phyloP scores from a whole-genome alignment of 441 rosid genomes.

The Erodium trifolium region DNA sequence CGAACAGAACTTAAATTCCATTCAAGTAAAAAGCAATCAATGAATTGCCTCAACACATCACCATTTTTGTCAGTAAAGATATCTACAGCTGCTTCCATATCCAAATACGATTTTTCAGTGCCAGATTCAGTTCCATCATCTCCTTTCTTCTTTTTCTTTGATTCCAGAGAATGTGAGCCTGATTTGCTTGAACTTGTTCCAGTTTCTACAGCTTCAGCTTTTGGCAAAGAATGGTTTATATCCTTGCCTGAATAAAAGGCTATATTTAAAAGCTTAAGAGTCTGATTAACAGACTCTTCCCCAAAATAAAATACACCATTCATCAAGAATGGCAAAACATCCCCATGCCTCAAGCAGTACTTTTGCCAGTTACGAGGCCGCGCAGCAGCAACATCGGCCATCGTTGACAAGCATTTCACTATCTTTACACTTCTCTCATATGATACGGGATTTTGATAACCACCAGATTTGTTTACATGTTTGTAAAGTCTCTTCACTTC shows the following conservation, averaged over 20 bases:
- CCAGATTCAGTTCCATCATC: slow-evolving; percentile 90
- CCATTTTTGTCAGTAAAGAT: slow-evolving; percentile 73
- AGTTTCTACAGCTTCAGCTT: slow-evolving; percentile 64
- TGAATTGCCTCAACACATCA: slow-evolving; percentile 81
- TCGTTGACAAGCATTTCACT: slow-evolving; percentile 86
- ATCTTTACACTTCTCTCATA: slow-evolving; percentile 98
- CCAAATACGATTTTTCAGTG: slow-evolving; percentile 78
- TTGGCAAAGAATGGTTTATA: slow-evolving; percentile 51
- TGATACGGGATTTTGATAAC: slow-evolving; percentile 75
- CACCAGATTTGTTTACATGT: slow-evolving; percentile 89
- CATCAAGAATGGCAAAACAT: slow-evolving; percentile 77
- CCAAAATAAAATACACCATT: slow-evolving; percentile 79
- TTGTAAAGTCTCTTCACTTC: slow-evolving; percentile 85
- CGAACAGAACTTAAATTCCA: slow-evolving; percentile 99
- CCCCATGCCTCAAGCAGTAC: slow-evolving; percentile 87
- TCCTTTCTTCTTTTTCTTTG: slow-evolving; percentile 94
- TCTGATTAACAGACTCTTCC: slow-evolving; percentile 94
- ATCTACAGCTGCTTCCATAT: slow-evolving; percentile 86
- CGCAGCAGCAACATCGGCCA: slow-evolving; percentile 94
- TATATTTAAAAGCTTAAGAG: slow-evolving; percentile 82
- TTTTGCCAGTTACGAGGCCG: slow-evolving; percentile 99
- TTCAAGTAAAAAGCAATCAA: slow-evolving; percentile 90
- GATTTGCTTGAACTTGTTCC: slow-evolving; percentile 63
- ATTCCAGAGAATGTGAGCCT: slow-evolving; percentile 58
- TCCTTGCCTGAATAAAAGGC: slow-evolving; percentile 98